phyloP scores from a whole-genome alignment of 2,329 filamentous ascomycete genomes.

The Penicillium rolfsii region DNA sequence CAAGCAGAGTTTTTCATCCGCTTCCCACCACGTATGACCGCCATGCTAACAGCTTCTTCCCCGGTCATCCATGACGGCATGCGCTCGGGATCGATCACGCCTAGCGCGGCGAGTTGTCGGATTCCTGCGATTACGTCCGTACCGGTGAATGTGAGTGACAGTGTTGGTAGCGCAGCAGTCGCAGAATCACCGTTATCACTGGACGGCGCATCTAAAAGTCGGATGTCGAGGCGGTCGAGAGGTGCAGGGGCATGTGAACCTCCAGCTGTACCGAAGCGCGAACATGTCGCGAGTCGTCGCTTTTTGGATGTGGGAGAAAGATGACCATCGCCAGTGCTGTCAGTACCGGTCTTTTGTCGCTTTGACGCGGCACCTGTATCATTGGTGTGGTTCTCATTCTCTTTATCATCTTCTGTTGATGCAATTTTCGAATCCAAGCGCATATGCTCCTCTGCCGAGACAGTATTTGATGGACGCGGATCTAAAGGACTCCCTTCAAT shows the following conservation, averaged over 20 bases:
- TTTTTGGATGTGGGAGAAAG: slow-evolving; percentile 55
- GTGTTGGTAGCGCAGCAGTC: slow-evolving; percentile 24
- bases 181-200: slow-evolving; percentile 15
- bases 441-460: slow-evolving; percentile 38
- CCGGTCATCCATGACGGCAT: slow-evolving; percentile 94
- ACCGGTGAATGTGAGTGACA: slow-evolving; percentile 69
- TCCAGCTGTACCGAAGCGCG: slow-evolving; percentile 70
- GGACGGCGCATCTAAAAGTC: slow-evolving; percentile 51
- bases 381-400: slow-evolving; percentile 13
- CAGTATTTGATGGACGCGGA: slow-evolving; percentile 44
- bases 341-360: slow-evolving; percentile 6
- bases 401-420: slow-evolving; percentile 20
- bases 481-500: slow-evolving; percentile 56
- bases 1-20: slow-evolving; percentile 26
- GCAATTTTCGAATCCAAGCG: slow-evolving; percentile 12
- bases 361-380: slow-evolving; percentile 13
- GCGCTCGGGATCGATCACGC: slow-evolving; percentile 69
- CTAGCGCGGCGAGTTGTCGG: slow-evolving; percentile 74
- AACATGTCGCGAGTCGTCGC: slow-evolving; percentile 63
- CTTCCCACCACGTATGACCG: slow-evolving; percentile 66
- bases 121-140: slow-evolving; percentile 80
- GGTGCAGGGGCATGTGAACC: slow-evolving; percentile 33
- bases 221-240: slow-evolving; percentile 55
- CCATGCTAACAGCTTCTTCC: slow-evolving; percentile 77
- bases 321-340: background rate